Percentiles rank a stretch among this genome's conserved stretches.
These are phyloP conservation scores for Ceratobasidium sp. DNA, from an alignment of 1,284 basidiomycete genomes.

Conservation along the genomic window DNA sequence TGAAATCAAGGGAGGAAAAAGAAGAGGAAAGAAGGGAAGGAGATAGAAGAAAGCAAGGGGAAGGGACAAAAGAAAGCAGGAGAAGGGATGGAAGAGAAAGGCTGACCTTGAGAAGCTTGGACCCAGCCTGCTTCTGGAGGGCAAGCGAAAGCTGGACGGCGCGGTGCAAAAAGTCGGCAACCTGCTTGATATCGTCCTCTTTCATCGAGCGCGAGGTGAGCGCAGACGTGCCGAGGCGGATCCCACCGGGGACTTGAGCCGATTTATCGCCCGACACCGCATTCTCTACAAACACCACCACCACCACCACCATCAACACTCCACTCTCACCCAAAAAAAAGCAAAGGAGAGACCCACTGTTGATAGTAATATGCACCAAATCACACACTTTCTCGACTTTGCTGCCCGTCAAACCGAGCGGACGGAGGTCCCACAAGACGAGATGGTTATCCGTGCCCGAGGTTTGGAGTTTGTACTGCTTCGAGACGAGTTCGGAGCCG, in stretches of 20 bases:
- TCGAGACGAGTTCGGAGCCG: conserved; percentile 75
- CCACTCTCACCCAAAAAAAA: conserved; percentile 6
- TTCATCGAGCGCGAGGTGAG: conserved; percentile 95
- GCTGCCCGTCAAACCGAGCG: conserved; percentile 93
- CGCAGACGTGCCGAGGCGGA: conserved; percentile 95
- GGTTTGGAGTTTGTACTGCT: conserved; percentile 97
- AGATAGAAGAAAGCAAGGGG: too few species aligned
- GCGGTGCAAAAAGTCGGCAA: conserved; percentile 93
- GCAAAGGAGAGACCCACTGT: conserved; percentile 70
- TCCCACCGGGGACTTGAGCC: conserved; percentile 96
- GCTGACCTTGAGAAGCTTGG: conserved; percentile 85
- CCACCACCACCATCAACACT: not conserved
- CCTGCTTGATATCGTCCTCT: conserved; percentile 87
- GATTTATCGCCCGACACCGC: conserved; percentile 95
- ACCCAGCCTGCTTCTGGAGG: conserved; percentile 94
- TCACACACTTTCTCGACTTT: conserved; percentile 99
- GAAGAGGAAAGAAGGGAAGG: too few species aligned
- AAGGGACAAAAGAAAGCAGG: too few species aligned
- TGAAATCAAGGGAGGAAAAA: too few species aligned
- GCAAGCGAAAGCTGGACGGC: conserved; percentile 88
- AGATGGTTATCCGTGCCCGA: conserved; percentile 98
- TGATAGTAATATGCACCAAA: conserved; percentile 94
- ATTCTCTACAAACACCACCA: conserved; percentile 73
- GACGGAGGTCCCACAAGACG: conserved; percentile 97
- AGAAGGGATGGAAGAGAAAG: not conserved